Percentiles rank a stretch among this genome's conserved stretches.
Conservation (phyloP, 768 basidiomycete species). For the Agrocybe pediades region DNA sequence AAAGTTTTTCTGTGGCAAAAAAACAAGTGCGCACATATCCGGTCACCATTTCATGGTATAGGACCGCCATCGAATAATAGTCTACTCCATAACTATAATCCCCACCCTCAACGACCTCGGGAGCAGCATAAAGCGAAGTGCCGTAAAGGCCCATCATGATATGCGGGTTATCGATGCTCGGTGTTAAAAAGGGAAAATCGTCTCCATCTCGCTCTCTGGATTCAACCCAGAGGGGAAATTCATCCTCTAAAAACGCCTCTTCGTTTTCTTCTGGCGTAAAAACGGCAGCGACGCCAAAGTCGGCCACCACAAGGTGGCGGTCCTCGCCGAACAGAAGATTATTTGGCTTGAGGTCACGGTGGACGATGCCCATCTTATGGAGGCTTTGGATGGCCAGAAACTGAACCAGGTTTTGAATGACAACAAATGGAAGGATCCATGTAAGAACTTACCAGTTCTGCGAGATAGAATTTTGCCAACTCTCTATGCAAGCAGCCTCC, state of each 20-base stretch:
- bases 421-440: background rate
- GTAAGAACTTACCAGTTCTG: slow-evolving; percentile 15
- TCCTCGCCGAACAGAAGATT: slow-evolving; percentile 72
- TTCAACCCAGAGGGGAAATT: slow-evolving; percentile 17
- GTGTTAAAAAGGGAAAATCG: slow-evolving; percentile 18
- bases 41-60: slow-evolving; percentile 24
- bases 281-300: slow-evolving; percentile 59
- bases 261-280: slow-evolving; percentile 70
- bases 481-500: slow-evolving; percentile 20
- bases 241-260: slow-evolving; percentile 18
- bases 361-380: slow-evolving; percentile 59
- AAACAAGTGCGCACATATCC: slow-evolving; percentile 14
- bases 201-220: slow-evolving; percentile 12
- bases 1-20: background rate
- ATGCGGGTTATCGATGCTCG: slow-evolving; percentile 23
- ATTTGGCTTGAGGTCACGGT: slow-evolving; percentile 97
- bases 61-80: slow-evolving; percentile 21
- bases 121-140: slow-evolving; percentile 92
- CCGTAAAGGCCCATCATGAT: slow-evolving; percentile 52
- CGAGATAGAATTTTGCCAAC: slow-evolving; percentile 17
- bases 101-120: slow-evolving; percentile 88
- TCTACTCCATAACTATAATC: slow-evolving; percentile 51
- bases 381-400: slow-evolving; percentile 19
- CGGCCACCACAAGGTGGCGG: slow-evolving; percentile 20
- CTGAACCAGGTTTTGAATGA: slow-evolving; percentile 1